Percentiles rank a stretch among this genome's conserved stretches.
These are phyloP conservation scores for Bipolaris zeicola DNA, from an alignment of 2,329 filamentous ascomycete species.

Conservation along the genomic window DNA sequence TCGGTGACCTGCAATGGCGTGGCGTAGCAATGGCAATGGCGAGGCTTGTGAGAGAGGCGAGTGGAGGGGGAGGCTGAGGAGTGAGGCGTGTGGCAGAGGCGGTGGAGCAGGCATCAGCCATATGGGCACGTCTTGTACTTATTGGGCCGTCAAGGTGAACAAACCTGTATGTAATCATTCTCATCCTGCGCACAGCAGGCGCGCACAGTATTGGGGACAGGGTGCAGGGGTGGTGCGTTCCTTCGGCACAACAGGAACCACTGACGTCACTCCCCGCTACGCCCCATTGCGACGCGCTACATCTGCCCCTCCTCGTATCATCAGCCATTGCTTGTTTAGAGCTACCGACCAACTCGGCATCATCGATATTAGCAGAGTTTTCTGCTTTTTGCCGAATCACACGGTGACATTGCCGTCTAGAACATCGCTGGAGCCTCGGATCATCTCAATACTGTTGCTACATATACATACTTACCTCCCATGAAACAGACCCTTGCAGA, in stretches of 20 bases:
- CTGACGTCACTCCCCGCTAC: slow-evolving; percentile 19
- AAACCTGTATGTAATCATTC: slow-evolving; percentile 38
- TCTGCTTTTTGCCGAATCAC: background rate
- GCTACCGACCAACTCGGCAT: background rate
- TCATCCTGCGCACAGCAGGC: slow-evolving; percentile 15
- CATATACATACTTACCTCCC: background rate
- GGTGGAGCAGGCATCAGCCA: slow-evolving; percentile 17
- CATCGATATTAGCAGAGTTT: background rate
- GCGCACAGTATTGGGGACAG: background rate
- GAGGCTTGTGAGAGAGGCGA: slow-evolving; percentile 9
- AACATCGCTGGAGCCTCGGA: background rate
- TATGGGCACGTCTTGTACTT: slow-evolving; percentile 31
- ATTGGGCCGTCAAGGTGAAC: slow-evolving; percentile 12
- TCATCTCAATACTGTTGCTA: background rate
- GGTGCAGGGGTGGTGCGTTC: slow-evolving; percentile 9
- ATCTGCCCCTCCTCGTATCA: slow-evolving; percentile 1
- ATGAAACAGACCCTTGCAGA: background rate
- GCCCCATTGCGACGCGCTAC: background rate
- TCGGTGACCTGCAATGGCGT: slow-evolving; percentile 16
- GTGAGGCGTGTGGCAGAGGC: slow-evolving; percentile 23
- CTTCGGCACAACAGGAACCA: slow-evolving; percentile 6
- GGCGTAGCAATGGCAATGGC: slow-evolving; percentile 11
- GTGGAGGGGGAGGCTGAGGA: slow-evolving; percentile 24
- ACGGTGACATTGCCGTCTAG: background rate
- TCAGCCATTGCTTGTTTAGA: slow-evolving; percentile 1